Base-by-base conservation (phyloP, 176 grass and related monocot species). In the Pontederia paniculata region DNA sequence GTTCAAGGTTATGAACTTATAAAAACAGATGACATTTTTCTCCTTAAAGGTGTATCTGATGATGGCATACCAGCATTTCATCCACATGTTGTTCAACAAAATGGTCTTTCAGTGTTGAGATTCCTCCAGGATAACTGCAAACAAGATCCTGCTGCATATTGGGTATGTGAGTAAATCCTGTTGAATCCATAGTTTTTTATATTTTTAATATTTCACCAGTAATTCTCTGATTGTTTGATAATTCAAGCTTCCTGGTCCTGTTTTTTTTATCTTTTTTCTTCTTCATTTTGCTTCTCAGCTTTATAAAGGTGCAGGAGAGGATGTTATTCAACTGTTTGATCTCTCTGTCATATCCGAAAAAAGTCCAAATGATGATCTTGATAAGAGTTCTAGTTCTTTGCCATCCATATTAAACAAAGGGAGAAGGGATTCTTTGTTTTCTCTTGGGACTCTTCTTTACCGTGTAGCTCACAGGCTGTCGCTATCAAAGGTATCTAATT, bases 111-210 rank as follows among this genome's bases (percentile, higher is more conserved):
- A 71, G 93, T 98, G 22, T 70, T 98, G 49, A 83, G 80, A 44
- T 98, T 98, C 71, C 83, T 98, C 69, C 93, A 88, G 72, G 78
- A 84, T 70, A 98, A 98, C 54, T 98, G 86, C 72, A 98, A 91
- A 71, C 83, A 91, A 82, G 86, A 98, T 54, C 93, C 86, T 77
- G 83, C 86, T 77, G 86, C 93, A 76, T 98, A 98, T 70, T 98
- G 80, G 93, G 93, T 98, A 97, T 72, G 58, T 8, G 46, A 47
- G 37, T 13, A 66, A 54, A 14, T 14, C 54, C 50, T 81, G n/a
- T 16, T 8, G 28, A 52, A 52, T 17, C 15, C 45, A 17, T 44
- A 9, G 10, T 42, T 42, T 42, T 47, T 21, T 42, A 13, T 51
- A 15, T 21, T 46, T 69, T 62, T 20, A 63, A 11, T 22, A 12